Percentiles rank a stretch among this genome's conserved stretches.
Evolutionary conservation across 2,329 filamentous ascomycete species (phyloP).

Genomic region (Stachybotrys chlorohalonatus): DNA sequence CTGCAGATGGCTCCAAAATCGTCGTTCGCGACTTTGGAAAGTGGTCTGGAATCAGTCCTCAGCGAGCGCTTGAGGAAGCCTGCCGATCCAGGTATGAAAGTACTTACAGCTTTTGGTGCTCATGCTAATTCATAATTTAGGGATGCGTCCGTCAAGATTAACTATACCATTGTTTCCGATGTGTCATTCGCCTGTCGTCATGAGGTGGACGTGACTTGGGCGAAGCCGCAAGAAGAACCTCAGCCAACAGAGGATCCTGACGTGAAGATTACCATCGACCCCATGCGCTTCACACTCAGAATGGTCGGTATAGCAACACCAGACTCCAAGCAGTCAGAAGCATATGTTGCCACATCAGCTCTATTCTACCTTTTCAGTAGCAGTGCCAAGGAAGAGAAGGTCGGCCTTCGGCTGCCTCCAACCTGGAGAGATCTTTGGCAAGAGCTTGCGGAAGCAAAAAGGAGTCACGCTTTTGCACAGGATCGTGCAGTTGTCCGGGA

Average conservation of each 20-base stretch:
- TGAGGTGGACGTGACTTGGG: constrained; percentile 67
- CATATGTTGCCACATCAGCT: constrained; percentile 71
- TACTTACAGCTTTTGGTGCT: neutral
- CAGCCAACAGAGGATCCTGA: constrained; percentile 23
- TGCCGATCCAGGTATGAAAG: constrained; percentile 61
- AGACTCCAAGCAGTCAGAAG: constrained; percentile 73
- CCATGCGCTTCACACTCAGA: constrained; percentile 53
- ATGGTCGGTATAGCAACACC: constrained; percentile 70
- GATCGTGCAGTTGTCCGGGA: constrained; percentile 62
- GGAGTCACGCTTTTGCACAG: constrained; percentile 56
- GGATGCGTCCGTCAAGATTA: constrained; percentile 60
- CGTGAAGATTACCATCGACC: constrained; percentile 34
- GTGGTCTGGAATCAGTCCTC: constrained; percentile 66
- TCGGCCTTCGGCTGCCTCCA: constrained; percentile 66
- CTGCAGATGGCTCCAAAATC: constrained; percentile 43
- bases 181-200: constrained; percentile 70
- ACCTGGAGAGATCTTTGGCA: constrained; percentile 80
- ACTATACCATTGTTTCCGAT: constrained; percentile 61
- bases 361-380: constrained; percentile 73
- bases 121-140: constrained; percentile 28
- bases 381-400: constrained; percentile 79
- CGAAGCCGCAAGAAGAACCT: constrained; percentile 54
- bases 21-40: constrained; percentile 77
- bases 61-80: constrained; percentile 74
- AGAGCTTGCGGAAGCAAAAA: constrained; percentile 65